Percentiles rank a stretch among this genome's conserved stretches.
phyloP scores from a whole-genome alignment of 139 green algal genomes.

The Tetradesmus lagerheimii region DNA sequence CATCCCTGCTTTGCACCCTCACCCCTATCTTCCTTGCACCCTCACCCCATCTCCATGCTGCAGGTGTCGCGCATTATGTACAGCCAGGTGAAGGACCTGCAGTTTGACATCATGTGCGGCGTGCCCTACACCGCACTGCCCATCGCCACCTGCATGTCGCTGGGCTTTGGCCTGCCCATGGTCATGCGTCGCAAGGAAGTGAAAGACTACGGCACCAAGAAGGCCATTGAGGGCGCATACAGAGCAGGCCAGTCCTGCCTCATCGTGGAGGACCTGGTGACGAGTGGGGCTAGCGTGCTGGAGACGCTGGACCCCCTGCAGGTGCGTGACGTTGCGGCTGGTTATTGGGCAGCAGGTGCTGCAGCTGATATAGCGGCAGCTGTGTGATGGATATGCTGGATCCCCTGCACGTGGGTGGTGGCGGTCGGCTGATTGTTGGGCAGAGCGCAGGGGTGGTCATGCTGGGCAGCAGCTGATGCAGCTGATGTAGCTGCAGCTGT shows the following conservation, averaged over 20 bases:
- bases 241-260: constrained; percentile 90
- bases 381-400: not conserved
- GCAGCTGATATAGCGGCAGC: not conserved
- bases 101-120: constrained; percentile 98
- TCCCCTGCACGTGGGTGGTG: not conserved
- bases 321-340: constrained; percentile 31
- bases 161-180: constrained; percentile 92
- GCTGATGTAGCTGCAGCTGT: too few species aligned
- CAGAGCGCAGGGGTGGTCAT: too few species aligned
- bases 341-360: too few species aligned
- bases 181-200: constrained; percentile 97
- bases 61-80: constrained; percentile 95
- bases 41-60: too few species aligned
- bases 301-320: constrained; percentile 96
- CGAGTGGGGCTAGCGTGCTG: constrained; percentile 94
- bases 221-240: constrained; percentile 98
- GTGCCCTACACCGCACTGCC: constrained; percentile 99
- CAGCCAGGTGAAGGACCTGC: constrained; percentile 67
- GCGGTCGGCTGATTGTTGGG: too few species aligned
- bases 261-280: constrained; percentile 99
- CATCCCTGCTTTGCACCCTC: too few species aligned
- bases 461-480: too few species aligned
- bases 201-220: constrained; percentile 97
- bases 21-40: too few species aligned
- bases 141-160: constrained; percentile 97